These are phyloP conservation scores for Boletus mariae DNA, from an alignment of 1,284 basidiomycete species.

Conservation along the genomic window DNA sequence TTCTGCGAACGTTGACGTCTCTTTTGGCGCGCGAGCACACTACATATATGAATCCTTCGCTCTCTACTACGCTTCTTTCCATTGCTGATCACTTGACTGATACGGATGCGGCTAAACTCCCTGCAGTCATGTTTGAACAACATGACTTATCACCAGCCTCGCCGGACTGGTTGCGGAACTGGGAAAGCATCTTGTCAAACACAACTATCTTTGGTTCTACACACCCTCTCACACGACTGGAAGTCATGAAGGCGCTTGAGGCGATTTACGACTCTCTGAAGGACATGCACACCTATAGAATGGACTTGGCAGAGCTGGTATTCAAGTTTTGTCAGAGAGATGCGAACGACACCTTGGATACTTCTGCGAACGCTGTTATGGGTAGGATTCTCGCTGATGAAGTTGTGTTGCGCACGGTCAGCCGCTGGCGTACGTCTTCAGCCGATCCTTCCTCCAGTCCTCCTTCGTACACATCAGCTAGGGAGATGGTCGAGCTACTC, in stretches of 20 bases:
- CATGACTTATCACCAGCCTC: constrained; percentile 66
- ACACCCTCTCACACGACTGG: constrained; percentile 52
- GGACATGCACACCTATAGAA: constrained; percentile 64
- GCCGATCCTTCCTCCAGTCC: constrained; percentile 23
- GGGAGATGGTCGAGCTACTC: constrained; percentile 39
- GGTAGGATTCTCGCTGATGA: constrained; percentile 67
- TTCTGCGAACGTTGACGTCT: constrained; percentile 55
- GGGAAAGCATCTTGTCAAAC: constrained; percentile 55
- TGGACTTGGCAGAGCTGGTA: constrained; percentile 56
- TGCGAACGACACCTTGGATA: constrained; percentile 31
- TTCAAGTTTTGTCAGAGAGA: constrained; percentile 49
- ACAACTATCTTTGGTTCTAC: constrained; percentile 43
- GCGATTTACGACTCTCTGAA: constrained; percentile 59
- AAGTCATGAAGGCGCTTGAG: constrained; percentile 53
- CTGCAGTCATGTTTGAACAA: constrained; percentile 57
- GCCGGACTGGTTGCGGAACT: constrained; percentile 64
- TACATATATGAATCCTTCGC: constrained; percentile 52
- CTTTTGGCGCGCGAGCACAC: constrained; percentile 60
- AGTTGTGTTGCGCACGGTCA: constrained; percentile 47
- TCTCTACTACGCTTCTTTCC: constrained; percentile 59
- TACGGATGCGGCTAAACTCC: constrained; percentile 55
- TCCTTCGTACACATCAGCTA: constrained; percentile 22
- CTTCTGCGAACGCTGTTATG: constrained; percentile 43
- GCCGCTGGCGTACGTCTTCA: constrained; percentile 30
- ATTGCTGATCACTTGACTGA: constrained; percentile 64